These are phyloP conservation scores for Cucurbita maxima DNA, from an alignment of 306 rosid genomes.

Conservation along the genomic window DNA sequence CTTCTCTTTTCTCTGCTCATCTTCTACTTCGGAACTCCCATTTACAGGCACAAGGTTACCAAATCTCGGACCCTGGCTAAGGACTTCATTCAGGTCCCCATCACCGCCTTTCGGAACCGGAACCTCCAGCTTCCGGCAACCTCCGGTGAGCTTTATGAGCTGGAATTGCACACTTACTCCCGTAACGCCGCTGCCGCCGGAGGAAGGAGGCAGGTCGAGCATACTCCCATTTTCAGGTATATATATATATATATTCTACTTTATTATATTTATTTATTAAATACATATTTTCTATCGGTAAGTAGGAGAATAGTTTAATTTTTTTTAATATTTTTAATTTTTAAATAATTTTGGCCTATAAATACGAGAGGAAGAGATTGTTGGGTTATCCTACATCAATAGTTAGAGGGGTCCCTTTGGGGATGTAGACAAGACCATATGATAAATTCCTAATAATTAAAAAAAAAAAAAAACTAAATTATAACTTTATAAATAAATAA, in stretches of 20 bases:
- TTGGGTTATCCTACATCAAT: background rate
- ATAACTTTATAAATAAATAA: too few relatives aligned
- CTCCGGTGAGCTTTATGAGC: constrained; percentile 45
- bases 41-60: constrained; percentile 52
- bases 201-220: constrained; percentile 28
- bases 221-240: constrained; percentile 50
- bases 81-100: constrained; percentile 24
- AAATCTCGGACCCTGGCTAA: constrained; percentile 22
- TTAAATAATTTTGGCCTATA: background rate
- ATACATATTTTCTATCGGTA: background rate
- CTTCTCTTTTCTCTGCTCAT: constrained; percentile 27
- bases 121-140: constrained; percentile 28
- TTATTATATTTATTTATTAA: too few relatives aligned
- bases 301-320: too few relatives aligned
- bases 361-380: background rate
- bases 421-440: background rate
- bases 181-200: background rate
- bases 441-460: background rate
- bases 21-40: constrained; percentile 45
- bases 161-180: constrained; percentile 25
- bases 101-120: constrained; percentile 38
- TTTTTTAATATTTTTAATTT: too few relatives aligned
- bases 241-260: background rate
- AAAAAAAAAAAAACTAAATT: background rate
- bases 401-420: background rate